Base-by-base conservation (phyloP, 2,329 filamentous ascomycete genomes). In the Neoarthrinium moseri region DNA sequence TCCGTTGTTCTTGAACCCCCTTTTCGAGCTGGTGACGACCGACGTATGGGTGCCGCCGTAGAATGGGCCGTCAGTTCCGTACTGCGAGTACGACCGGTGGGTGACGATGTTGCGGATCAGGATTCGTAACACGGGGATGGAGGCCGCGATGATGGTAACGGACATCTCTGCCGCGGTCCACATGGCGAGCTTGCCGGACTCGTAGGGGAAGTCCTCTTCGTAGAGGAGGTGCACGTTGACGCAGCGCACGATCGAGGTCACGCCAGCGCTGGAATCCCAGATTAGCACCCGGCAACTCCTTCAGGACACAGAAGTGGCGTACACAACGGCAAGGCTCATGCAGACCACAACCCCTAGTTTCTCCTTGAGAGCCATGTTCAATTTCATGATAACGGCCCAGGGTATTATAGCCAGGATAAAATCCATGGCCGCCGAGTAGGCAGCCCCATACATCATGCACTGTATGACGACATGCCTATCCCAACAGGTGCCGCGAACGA, bases 321-420 rank as follows among this genome's bases (percentile, higher is more conserved):
- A 43, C 39, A 43, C 39, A 33, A 43, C 39, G 18, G 39, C 39
- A 10, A 43, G 39, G 24, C 39, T 43, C 41, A 44, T 35, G 22
- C 30, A 35, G 4, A 44, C 23, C 6, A 32, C 41, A 13, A 44
- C 30, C 5, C 41, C 41, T 6, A 44, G 22, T 30, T 44, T 44
- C 22, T 44, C 41, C 17, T 44, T 44, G 20, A 27, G 17, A 13
- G 30, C 33, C 41, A 44, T 44, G 22, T 44, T 35, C 41, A 44
- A 24, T 15, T 44, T 35, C 41, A 44, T 44, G 12, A 44, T 44
- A 4, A 44, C 33, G 5, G 41, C 29, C 41, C 41, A 44, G 22
- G 41, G 41, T 3, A 44, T 27, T 10, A 44, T 20, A 10, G 41
- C 41, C 2, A 44, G 41, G 15, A 44, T 21, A 18, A 44, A 17